phyloP scores from a whole-genome alignment of 2,329 filamentous ascomycete genomes.

The Monosporascus sp. region DNA sequence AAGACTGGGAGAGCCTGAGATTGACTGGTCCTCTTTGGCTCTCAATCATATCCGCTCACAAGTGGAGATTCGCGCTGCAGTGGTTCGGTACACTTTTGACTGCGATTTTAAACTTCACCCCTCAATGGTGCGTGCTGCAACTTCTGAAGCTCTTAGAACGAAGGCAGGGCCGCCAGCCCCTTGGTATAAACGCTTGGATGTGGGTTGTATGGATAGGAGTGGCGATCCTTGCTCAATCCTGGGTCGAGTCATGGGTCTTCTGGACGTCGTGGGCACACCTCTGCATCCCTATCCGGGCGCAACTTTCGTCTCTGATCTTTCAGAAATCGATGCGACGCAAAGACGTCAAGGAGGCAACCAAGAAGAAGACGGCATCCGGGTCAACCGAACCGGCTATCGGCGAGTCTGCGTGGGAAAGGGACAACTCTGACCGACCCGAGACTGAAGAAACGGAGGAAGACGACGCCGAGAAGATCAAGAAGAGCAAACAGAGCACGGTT shows the following conservation, averaged over 20 bases:
- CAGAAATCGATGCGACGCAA: constrained; percentile 73
- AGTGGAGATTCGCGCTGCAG: constrained; percentile 50
- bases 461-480: constrained; percentile 39
- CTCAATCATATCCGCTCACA: constrained; percentile 54
- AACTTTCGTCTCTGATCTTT: constrained; percentile 68
- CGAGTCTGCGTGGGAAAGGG: constrained; percentile 21
- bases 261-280: constrained; percentile 63
- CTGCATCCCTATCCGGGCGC: constrained; percentile 60
- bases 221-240: constrained; percentile 51
- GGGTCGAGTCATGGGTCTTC: constrained; percentile 60
- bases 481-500: constrained; percentile 64
- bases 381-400: constrained; percentile 23
- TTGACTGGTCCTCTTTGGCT: constrained; percentile 52
- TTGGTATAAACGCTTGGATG: constrained; percentile 55
- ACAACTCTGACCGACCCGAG: constrained; percentile 26
- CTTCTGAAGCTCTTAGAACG: constrained; percentile 61
- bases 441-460: constrained; percentile 37
- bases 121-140: constrained; percentile 63
- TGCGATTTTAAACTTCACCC: constrained; percentile 59
- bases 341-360: constrained; percentile 63
- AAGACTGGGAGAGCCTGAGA: constrained; percentile 43
- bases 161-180: constrained; percentile 37
- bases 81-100: constrained; percentile 49
- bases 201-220: constrained; percentile 62
- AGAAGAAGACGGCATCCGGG: constrained; percentile 35